These are phyloP conservation scores for Candida nemodendra DNA, from an alignment of 805 yeast species.

Conservation along the genomic window DNA sequence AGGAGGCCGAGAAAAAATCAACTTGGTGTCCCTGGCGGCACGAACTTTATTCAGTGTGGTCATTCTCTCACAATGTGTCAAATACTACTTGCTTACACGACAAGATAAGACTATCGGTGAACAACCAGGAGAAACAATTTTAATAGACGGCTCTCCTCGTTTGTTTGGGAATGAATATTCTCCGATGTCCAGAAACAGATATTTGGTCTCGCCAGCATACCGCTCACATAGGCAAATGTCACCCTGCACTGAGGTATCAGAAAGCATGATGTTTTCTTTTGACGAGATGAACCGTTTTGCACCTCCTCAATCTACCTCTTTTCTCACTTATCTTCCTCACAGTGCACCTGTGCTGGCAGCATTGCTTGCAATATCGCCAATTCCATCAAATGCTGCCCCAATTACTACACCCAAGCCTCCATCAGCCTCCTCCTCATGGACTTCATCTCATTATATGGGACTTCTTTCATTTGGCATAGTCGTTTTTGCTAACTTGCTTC, in stretches of 20 bases:
- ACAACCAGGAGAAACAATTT: not conserved
- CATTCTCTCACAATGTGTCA: conserved; percentile 1
- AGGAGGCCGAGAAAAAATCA: too few species aligned
- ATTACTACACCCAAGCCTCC: not conserved
- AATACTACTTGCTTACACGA: not conserved
- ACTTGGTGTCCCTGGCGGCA: not conserved
- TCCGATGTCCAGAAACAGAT: not conserved
- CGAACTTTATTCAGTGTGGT: not conserved
- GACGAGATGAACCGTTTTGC: conserved; percentile 4
- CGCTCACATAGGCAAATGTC: conserved; percentile 3
- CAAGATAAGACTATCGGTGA: not conserved
- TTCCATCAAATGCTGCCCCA: conserved; percentile 24
- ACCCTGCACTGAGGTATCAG: conserved; percentile 5
- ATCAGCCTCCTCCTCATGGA: not conserved
- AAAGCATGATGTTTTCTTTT: conserved; percentile 9
- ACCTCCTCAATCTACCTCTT: not conserved
- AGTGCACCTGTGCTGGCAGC: conserved; percentile 33
- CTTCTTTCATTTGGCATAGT: not conserved
- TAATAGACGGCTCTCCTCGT: not conserved
- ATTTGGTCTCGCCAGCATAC: conserved; percentile 10
- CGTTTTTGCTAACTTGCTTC: not conserved
- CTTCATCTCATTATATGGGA: not conserved
- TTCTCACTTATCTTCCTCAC: conserved; percentile 6
- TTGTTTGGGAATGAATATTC: not conserved
- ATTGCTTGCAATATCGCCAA: conserved; percentile 30